These are phyloP conservation scores for Fusarium piperis DNA, from an alignment of 2,329 filamentous ascomycete species.

Conservation along the genomic window DNA sequence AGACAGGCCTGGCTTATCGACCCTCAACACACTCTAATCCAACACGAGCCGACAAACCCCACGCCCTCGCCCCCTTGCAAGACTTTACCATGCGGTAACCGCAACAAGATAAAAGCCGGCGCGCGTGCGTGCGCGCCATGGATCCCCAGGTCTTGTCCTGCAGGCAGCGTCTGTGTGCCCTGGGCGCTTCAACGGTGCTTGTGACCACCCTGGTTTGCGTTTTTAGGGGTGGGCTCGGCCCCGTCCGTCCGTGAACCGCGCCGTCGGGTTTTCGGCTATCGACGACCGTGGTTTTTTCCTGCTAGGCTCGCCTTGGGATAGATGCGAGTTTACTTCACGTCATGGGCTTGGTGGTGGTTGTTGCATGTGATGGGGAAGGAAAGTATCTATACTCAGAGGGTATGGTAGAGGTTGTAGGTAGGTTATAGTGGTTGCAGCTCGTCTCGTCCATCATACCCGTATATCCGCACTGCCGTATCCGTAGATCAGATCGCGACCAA, in stretches of 20 bases:
- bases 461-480: not conserved
- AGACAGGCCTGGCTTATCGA: not conserved
- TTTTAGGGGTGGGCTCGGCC: not conserved
- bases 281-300: not conserved
- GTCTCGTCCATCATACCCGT: not conserved
- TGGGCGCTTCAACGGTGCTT: not conserved
- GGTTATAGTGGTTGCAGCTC: not conserved
- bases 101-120: constrained; percentile 7
- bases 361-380: not conserved
- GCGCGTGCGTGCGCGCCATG: not conserved
- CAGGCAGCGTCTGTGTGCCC: not conserved
- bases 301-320: not conserved
- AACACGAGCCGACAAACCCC: not conserved
- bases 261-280: constrained; percentile 6
- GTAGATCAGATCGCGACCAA: not conserved
- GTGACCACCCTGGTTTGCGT: not conserved
- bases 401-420: not conserved
- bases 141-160: not conserved
- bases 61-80: not conserved
- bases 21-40: not conserved
- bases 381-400: not conserved
- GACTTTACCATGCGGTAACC: constrained; percentile 9
- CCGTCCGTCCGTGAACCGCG: constrained; percentile 10
- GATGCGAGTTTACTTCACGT: not conserved
- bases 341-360: not conserved